These are phyloP conservation scores for Williopsis jadinii DNA, from an alignment of 1,139 yeast genomes.

Conservation along the genomic window DNA sequence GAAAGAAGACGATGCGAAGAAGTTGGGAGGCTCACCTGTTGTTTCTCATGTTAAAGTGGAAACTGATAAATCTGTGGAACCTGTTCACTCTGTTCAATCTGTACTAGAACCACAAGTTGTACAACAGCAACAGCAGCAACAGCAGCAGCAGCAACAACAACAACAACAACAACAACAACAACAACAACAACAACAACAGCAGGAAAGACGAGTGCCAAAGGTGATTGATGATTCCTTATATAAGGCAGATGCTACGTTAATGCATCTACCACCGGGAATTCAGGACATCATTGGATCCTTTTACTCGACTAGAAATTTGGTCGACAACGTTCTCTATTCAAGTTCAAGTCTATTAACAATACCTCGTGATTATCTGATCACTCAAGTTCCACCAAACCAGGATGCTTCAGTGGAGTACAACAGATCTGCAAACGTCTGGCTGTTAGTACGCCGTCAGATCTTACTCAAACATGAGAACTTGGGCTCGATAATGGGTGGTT, in stretches of 20 bases:
- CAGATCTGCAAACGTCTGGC: conserved; percentile 9
- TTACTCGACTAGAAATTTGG: conserved; percentile 22
- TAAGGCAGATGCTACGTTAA: conserved; percentile 29
- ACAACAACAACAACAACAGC: not conserved
- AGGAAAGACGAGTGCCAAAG: conserved; percentile 6
- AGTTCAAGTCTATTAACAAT: conserved; percentile 35
- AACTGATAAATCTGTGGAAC: no score
- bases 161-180: conserved; percentile 2
- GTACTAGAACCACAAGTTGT: no score
- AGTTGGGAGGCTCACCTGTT: conserved; percentile 4
- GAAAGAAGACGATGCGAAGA: conserved; percentile 12
- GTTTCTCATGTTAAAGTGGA: not conserved
- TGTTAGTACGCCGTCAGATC: conserved; percentile 5
- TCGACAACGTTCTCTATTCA: conserved; percentile 27
- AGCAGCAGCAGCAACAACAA: not conserved
- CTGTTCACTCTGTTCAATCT: no score
- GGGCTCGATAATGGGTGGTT: conserved; percentile 19
- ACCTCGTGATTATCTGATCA: conserved; percentile 32
- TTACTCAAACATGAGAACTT: not conserved
- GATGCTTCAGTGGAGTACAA: conserved; percentile 24
- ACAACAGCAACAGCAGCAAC: conserved; percentile 2
- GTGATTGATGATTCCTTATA: conserved; percentile 19
- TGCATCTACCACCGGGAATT: conserved; percentile 63
- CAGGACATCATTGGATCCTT: conserved; percentile 56
- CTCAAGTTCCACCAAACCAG: conserved; percentile 4